phyloP scores from a whole-genome alignment of 305 asterid genomes.

The Solanum hybrid region DNA sequence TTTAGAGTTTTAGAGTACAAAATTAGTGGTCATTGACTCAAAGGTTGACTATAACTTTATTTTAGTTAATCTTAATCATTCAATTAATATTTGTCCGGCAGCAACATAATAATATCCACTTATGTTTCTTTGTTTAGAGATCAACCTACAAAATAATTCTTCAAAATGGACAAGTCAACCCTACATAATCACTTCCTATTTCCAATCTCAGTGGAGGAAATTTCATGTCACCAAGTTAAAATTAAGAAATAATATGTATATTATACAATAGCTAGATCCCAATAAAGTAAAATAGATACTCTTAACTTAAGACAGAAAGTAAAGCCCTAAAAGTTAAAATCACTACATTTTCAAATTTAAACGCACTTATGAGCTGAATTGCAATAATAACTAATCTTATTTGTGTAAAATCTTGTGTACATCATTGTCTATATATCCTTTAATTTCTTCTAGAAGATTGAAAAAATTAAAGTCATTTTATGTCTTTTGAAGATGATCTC shows the following conservation, averaged over 20 bases:
- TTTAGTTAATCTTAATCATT: neutral
- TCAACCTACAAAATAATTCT: neutral
- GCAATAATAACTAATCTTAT: neutral
- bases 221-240: neutral
- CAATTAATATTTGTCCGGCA: neutral
- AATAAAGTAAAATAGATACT: neutral
- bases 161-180: neutral
- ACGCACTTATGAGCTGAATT: neutral
- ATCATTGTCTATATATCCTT: neutral
- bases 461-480: neutral
- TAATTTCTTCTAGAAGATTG: neutral
- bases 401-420: neutral
- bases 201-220: neutral
- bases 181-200: neutral
- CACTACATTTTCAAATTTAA: neutral
- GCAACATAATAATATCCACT: neutral
- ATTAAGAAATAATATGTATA: neutral
- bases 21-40: neutral
- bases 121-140: neutral
- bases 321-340: neutral
- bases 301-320: neutral
- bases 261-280: neutral
- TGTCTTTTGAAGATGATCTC: neutral
- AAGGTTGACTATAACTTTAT: neutral
- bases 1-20: neutral